Base-by-base conservation (phyloP, 495 filamentous ascomycete genomes). In the Neurospora cerealis region DNA sequence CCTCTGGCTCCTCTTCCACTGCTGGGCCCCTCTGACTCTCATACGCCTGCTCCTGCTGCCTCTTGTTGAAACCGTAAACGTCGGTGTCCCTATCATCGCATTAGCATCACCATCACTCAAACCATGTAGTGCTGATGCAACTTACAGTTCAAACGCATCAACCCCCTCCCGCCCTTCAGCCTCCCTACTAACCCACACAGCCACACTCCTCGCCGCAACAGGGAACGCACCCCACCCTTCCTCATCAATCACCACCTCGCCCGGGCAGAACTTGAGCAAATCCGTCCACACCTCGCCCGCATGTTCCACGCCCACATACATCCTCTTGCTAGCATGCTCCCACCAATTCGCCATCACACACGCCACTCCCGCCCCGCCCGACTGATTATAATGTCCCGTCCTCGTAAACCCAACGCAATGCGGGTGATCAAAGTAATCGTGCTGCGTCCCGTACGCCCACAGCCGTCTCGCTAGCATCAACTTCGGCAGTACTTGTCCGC, bases 331-430 rank as follows among this genome's bases (percentile, higher is more conserved):
- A 9, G 81, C 77, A 34, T 46, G 70, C n/a, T 78, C 76, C 42
- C 83, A 85, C 4, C 81, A 81, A 77, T 89, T 90, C 69, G 86
- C 89, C 80, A 92, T 83, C 32, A 91, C 83, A 24, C 88, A 88
- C 0, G 89, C 90, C 46, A 90, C 85, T 0, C 90, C 90, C 66
- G 75, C 82, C 0, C 79, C 79, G 0, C 73, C 72, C 0, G 75
- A 75, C 42, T 42, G 71, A 4, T 75, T 74, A 5, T 80, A 79
- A 40, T 86, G 83, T 36, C 84, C 76, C 74, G 79, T 48, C 83
- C 90, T 48, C 85, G 91, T 76, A 85, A 87, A 94, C 72, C 91
- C 92, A 73, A 94, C 86, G 79, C 92, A 93, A 70, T 87, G 88
- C 37, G 84, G 79, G 39, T 86, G 82, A 79, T 91, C 87, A 75